Base-by-base conservation (phyloP, 2,329 filamentous ascomycete species). In the Alternaria sp. region DNA sequence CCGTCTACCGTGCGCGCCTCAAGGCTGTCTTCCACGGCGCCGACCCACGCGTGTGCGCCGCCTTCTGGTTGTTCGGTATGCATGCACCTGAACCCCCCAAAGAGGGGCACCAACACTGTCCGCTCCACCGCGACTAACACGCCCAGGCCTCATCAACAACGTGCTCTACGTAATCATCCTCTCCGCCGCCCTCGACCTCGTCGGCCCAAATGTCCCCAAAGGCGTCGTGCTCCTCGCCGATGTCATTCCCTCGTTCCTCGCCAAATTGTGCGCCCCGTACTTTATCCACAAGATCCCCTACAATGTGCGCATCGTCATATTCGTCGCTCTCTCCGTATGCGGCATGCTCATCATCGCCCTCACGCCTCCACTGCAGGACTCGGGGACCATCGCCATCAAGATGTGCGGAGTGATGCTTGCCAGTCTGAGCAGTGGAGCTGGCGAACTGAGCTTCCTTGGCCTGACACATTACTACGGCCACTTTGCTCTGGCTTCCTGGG, bases 91-190 rank as follows among this genome's bases (percentile, higher is more conserved):
- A 32, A 26, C 52, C 17, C 17, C 36, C 40, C 13, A 19, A 28
- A 30, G 50, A 23, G 36, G 32, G 43, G 51, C 21, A 44, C 8
- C 32, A 30, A 25, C 25, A 46, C 46, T n/a, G 7, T 43, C 51
- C 30, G 17, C 13, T 32, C 47, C n/a, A 30, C 10, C 50, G 13
- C 40, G 15, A 47, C 64, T 63, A 56, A 68, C 59, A 49, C 23
- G 23, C 23, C 74, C 4, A 95, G 93, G 93, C 56, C 83, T 96
- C 17, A 96, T 98, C 78, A 98, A 99, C 82, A 98, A 98, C 83
- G 93, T 98, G 71, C 91, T 97, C 82, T 98, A 97, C 81, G 95
- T 98, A 59, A 92, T 98, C 79, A 96, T 98, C 77, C 91, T 99
- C 74, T 96, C 93, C 28, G 92, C 96, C 36, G 96, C 96, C 4